A percentile compares a stretch with the other conserved stretches of the same genome.
These are phyloP conservation scores for Scutellaria baicalensis DNA, from an alignment of 257 asterid genomes.

Conservation along the genomic window DNA sequence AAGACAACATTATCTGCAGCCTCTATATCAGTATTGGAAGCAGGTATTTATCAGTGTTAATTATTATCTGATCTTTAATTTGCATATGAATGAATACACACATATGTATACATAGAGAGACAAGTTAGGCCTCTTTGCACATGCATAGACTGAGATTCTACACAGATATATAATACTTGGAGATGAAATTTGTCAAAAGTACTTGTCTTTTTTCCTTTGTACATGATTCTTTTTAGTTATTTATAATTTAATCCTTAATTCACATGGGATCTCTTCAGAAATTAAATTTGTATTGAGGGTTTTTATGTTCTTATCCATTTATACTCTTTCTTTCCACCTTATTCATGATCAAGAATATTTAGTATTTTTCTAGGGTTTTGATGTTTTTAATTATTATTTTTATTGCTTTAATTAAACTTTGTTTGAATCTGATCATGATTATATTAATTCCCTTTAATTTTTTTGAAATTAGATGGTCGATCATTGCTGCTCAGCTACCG, in stretches of 20 bases:
- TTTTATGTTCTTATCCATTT: neutral
- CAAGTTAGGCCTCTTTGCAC: conserved; percentile 12
- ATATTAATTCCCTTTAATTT: neutral
- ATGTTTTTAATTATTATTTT: neutral
- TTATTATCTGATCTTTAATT: neutral
- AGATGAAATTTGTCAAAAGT: conserved; percentile 10
- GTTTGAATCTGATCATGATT: neutral
- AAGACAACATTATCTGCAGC: conserved; percentile 88
- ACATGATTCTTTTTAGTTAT: conserved; percentile 25
- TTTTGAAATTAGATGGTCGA: conserved; percentile 59
- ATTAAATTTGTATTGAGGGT: neutral
- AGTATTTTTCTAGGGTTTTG: neutral
- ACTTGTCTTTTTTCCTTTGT: conserved; percentile 70
- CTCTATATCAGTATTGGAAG: conserved; percentile 97
- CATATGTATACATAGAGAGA: neutral
- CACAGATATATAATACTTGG: neutral
- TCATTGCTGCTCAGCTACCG: conserved; percentile 92
- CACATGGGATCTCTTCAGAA: conserved; percentile 20
- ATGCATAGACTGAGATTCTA: conserved; percentile 24
- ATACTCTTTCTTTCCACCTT: neutral
- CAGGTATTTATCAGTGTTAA: conserved; percentile 43
- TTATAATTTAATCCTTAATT: neutral
- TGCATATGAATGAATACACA: neutral
- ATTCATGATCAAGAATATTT: neutral
- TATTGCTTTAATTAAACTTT: neutral